phyloP scores from a whole-genome alignment of 345 rosid species.

The Euphorbia peplus region DNA sequence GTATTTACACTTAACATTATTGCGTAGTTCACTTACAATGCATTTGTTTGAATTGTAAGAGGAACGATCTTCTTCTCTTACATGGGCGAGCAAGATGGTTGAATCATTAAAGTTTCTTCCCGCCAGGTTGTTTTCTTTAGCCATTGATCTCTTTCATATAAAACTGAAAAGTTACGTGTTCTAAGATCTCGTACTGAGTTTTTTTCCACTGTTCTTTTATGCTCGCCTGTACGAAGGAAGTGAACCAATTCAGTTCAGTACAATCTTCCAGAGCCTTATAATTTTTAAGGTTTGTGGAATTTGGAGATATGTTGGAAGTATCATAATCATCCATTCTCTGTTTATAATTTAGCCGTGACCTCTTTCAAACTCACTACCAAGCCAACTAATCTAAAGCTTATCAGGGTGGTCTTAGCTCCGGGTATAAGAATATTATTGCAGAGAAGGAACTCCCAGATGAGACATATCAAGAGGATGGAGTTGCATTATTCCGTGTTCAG shows the following conservation, averaged over 20 bases:
- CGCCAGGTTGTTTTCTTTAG: constrained; percentile 53
- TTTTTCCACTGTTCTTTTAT: constrained; percentile 35
- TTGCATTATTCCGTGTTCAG: constrained; percentile 84
- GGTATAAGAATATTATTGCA: constrained; percentile 67
- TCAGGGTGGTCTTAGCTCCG: constrained; percentile 93
- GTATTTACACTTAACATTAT: background rate
- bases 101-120: constrained; percentile 86
- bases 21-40: background rate
- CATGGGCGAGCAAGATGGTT: constrained; percentile 79
- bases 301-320: background rate
- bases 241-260: constrained; percentile 85
- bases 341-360: background rate
- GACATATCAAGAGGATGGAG: constrained; percentile 69
- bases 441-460: constrained; percentile 77
- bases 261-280: constrained; percentile 86
- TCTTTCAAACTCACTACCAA: constrained; percentile 4
- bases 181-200: constrained; percentile 13
- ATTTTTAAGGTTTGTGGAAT: constrained; percentile 68
- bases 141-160: background rate
- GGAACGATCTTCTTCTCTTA: constrained; percentile 74
- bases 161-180: background rate
- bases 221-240: constrained; percentile 87
- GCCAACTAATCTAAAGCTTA: constrained; percentile 17
- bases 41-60: constrained; percentile 42
- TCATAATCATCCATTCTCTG: background rate